Base-by-base conservation (phyloP, 2,329 filamentous ascomycete genomes). In the Pseudodiploospora longispora region DNA sequence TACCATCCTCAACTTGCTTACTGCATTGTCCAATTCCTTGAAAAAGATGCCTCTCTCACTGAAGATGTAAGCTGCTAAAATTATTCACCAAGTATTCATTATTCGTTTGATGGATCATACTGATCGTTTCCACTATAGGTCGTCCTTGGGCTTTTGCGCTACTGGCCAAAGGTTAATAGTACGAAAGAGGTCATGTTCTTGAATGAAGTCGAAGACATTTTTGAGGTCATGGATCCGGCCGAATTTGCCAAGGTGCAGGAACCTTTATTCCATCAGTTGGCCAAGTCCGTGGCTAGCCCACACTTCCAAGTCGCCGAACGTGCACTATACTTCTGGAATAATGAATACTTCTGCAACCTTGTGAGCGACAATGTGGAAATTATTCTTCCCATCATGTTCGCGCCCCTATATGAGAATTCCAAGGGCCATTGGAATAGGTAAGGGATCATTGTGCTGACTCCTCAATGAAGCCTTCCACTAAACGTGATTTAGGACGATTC, bases 141-240 rank as follows among this genome's bases (percentile, higher is more conserved):
- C 50, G 93, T 98, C 40, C 80, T 97, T 52, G 93, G 93, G 38
- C 75, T 98, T 44, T 75, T 98, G 50, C 84, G 93, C 55, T 98
- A 96, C 66, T 98, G 93, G 93, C 93, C 93, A 39, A 98, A 98
- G 74, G 88, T 95, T 57, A 98, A 98, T 69, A 97, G 93, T 68
- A 98, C 93, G 42, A 98, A 98, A 68, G 93, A 98, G 67, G 93
- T 98, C 60, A 98, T 98, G 93, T 98, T 94, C 69, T 72, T 98
- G 56, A 98, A 98, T 58, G 93, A 98, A 66, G 91, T 98, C 31
- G 93, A 98, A 65, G 93, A 98, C 61, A 98, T 98, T 51, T 98
- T 98, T 61, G 93, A 98, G 67, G 93, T 98, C 39, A 98, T 98
- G 93, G 93, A 98, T 60, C 93, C 93, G 19, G 88, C 87, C 51